Percentiles rank a stretch among this genome's conserved stretches.
These are phyloP conservation scores for Boletus semigastroideus DNA, from an alignment of 1,284 basidiomycete genomes.

Conservation along the genomic window DNA sequence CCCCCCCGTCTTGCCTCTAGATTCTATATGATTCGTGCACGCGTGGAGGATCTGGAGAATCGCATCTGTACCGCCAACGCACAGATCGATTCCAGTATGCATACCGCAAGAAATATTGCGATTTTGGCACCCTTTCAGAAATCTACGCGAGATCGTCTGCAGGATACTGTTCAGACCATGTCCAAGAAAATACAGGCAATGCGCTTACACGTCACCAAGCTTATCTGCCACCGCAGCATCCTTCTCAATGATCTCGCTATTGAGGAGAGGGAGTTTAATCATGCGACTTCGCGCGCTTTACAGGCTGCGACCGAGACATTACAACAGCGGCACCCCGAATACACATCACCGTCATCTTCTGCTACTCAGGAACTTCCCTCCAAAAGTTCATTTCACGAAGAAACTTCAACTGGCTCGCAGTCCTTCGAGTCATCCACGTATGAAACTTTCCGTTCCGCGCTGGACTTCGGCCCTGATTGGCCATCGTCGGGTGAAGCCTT, in stretches of 20 bases:
- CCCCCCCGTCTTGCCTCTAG: constrained; percentile 34
- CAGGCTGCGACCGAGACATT: constrained; percentile 69
- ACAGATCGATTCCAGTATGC: constrained; percentile 71
- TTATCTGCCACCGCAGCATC: constrained; percentile 74
- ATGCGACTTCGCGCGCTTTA: constrained; percentile 68
- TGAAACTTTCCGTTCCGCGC: constrained; percentile 66
- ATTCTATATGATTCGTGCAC: constrained; percentile 56
- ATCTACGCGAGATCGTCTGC: constrained; percentile 76
- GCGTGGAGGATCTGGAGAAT: constrained; percentile 64
- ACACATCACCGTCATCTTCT: constrained; percentile 37
- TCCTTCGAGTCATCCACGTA: constrained; percentile 48
- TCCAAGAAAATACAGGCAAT: constrained; percentile 66
- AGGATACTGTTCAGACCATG: constrained; percentile 60
- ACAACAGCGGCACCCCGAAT: constrained; percentile 41
- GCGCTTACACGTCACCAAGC: constrained; percentile 73
- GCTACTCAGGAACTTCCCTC: constrained; percentile 40
- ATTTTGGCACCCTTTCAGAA: constrained; percentile 86
- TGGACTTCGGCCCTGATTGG: constrained; percentile 56
- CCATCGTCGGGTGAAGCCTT: constrained; percentile 41
- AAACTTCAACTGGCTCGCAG: constrained; percentile 30
- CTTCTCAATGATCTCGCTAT: constrained; percentile 72
- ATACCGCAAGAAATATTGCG: constrained; percentile 79
- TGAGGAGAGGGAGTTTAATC: constrained; percentile 68
- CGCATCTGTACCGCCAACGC: constrained; percentile 56
- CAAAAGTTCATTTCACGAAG: constrained; percentile 21